A percentile compares a stretch with the other conserved stretches of the same genome.
phyloP scores from a whole-genome alignment of 106 monocot genomes.

The Dactylorhiza incarnata region DNA sequence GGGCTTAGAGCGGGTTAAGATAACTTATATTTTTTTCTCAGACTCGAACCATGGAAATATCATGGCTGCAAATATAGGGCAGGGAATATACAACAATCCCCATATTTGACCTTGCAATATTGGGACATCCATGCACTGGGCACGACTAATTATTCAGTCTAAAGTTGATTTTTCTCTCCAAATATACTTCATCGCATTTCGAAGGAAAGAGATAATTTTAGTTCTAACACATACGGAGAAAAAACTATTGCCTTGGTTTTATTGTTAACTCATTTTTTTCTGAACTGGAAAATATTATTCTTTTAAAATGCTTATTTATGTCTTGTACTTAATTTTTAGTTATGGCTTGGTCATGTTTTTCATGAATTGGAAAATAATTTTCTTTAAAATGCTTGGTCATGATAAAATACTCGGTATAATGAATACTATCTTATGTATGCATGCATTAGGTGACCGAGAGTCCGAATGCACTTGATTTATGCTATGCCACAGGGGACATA shows the following conservation, averaged over 20 bases:
- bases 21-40: too few relatives aligned
- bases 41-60: too few relatives aligned
- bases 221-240: too few relatives aligned
- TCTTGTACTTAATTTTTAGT: background rate
- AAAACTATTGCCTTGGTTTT: background rate
- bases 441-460: constrained; percentile 51
- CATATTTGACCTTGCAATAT: too few relatives aligned
- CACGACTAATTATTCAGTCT: too few relatives aligned
- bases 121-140: too few relatives aligned
- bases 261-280: background rate
- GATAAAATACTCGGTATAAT: background rate
- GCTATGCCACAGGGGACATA: constrained; percentile 54
- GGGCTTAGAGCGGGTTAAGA: too few relatives aligned
- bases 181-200: too few relatives aligned
- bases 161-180: too few relatives aligned
- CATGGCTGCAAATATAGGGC: too few relatives aligned
- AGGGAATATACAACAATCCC: too few relatives aligned
- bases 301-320: background rate
- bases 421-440: background rate
- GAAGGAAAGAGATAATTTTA: too few relatives aligned
- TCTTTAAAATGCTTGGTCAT: background rate
- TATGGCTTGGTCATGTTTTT: background rate
- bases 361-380: background rate
- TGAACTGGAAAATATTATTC: background rate
- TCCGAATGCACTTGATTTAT: constrained; percentile 45